Percentiles rank a stretch among this genome's conserved stretches.
Conservation (phyloP, 2,329 filamentous ascomycete genomes). For the Ceratocystis alfenasii region DNA sequence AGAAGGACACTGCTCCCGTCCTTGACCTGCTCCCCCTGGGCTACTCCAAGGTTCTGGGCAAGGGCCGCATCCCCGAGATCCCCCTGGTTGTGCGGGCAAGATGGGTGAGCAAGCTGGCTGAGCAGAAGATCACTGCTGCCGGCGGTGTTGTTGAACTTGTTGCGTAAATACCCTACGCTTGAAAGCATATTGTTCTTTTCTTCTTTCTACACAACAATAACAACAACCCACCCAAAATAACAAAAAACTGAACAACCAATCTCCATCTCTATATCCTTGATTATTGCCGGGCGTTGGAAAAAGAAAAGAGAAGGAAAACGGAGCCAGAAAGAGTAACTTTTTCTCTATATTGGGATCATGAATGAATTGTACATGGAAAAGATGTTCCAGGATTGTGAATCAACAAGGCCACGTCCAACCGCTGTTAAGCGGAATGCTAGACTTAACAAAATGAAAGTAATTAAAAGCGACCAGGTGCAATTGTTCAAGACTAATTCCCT, state of each 20-base stretch:
- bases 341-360: conserved; percentile 15
- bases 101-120: conserved; percentile 90
- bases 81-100: conserved; percentile 89
- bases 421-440: not conserved
- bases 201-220: conserved; percentile 21
- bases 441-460: not conserved
- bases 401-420: not conserved
- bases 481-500: not conserved
- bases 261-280: not conserved
- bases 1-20: conserved; percentile 88
- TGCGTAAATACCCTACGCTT: conserved; percentile 44
- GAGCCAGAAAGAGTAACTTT: conserved; percentile 6
- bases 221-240: conserved; percentile 22
- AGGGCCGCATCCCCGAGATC: conserved; percentile 87
- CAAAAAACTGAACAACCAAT: conserved; percentile 22
- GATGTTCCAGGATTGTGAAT: conserved; percentile 12
- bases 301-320: conserved; percentile 1
- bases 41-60: conserved; percentile 97
- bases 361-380: conserved; percentile 18
- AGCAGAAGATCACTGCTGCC: conserved; percentile 98
- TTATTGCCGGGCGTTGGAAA: not conserved
- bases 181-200: conserved; percentile 21
- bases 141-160: conserved; percentile 94
- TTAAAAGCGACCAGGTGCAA: not conserved
- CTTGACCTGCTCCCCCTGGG: conserved; percentile 95